Base-by-base conservation (phyloP, 768 basidiomycete genomes). In the Suillus brevipes region DNA sequence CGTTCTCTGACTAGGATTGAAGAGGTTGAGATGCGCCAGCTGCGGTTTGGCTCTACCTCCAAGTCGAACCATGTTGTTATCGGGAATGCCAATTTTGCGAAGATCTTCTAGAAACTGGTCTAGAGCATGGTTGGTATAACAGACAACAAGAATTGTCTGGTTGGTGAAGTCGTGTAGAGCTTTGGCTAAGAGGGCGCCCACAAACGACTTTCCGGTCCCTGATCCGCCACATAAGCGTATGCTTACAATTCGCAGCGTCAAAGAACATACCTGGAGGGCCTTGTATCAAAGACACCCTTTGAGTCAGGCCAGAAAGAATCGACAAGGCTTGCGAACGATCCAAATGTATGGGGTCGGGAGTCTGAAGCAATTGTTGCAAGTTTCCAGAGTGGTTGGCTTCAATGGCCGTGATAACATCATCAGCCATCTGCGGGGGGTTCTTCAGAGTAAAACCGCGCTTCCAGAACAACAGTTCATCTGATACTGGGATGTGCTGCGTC, bases 201-300 rank as follows among this genome's bases (percentile, higher is more conserved):
- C 83, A 69, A 87, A 88, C 0, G 86, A 87, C 66, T 89, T 89
- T 9, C 88, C 88, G 1, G 88, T 89, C 1, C 88, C 87, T 88
- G 42, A 23, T 6, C 13, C 10, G 9, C 4, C 13, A 25, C 6
- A 37, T 38, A 45, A 63, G 31, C 20, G 12, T 60, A 3, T 4
- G n/a, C 16, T 28, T 28, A 18, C 10, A 10, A 18, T 58, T 16
- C 9, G 18, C 12, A 37, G 16, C 3, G 4, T 62, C n/a, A 62
- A 25, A 62, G 8, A 34, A 72, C 78, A 47, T 73, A 87, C 87
- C 87, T 56, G 87, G 87, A 0, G 87, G 87, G 2, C 87, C 87
- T 75, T 89, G 87, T 31, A 89, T 85, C 5, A 89, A 69, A 1
- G 85, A 82, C 0, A 89, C 77, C 12, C 69, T 73, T 64, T 87